Evolutionary conservation across 2,329 filamentous ascomycete species (phyloP).

Genomic region (Ceratocystis cacaofunesta): DNA sequence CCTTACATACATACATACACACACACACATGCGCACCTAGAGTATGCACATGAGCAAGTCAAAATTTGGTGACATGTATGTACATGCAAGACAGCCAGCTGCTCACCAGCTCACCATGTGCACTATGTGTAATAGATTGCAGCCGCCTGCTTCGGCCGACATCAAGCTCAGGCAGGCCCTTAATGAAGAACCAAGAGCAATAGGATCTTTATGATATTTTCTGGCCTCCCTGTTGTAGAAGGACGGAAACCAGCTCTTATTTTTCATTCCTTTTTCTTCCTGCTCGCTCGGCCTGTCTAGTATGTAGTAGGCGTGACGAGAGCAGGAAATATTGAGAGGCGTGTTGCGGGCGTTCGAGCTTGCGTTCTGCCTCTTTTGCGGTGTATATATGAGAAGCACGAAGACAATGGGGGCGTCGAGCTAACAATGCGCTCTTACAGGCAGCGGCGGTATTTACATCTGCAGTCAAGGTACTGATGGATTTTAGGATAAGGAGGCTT

Average conservation of each 20-base stretch:
- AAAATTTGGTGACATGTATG: too few species aligned
- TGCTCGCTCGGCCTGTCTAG: not conserved
- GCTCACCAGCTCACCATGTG: too few species aligned
- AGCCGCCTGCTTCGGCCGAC: not conserved
- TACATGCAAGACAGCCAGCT: too few species aligned
- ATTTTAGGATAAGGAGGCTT: not conserved
- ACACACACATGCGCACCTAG: not conserved
- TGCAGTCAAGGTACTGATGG: not conserved
- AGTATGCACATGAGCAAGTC: too few species aligned
- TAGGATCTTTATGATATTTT: not conserved
- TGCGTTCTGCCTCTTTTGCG: not conserved
- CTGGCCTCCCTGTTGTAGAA: conserved; percentile 6
- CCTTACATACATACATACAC: not conserved
- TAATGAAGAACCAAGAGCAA: not conserved
- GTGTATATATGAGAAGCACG: not conserved
- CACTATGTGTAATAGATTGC: not conserved
- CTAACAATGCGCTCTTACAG: not conserved
- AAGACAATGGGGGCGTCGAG: not conserved
- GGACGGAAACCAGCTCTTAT: not conserved
- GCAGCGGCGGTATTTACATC: not conserved
- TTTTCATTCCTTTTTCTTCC: not conserved
- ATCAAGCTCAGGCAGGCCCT: not conserved
- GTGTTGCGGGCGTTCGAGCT: not conserved
- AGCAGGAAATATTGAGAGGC: not conserved
- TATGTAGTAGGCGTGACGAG: not conserved